Evolutionary conservation across 208 protist genomes (phyloP), one percentile per base, ranked within the genome.

Genomic region (Leishmania martiniquensis): DNA sequence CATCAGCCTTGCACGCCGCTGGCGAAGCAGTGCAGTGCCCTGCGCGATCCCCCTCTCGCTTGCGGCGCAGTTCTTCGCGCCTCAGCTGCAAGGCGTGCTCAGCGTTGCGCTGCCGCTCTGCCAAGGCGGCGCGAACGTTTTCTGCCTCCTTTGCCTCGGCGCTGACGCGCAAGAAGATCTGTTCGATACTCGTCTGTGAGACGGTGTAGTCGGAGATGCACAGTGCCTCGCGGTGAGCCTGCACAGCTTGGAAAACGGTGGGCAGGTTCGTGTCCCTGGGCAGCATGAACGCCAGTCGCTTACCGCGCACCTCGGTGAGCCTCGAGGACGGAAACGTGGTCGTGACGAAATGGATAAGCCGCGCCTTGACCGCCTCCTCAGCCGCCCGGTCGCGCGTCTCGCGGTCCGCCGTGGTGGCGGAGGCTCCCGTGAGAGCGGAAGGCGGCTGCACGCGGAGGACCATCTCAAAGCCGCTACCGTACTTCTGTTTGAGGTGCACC

Each of bases 401-500:
- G 47, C 47, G n/a, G 15, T 51, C 49, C 49, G 49, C 49, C 49
- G 49, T 9, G 49, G 49, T 52, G 49, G 49, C 12, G 49, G 49
- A 15, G 49, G 15, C 7, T 17, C 2, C 15, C 12, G 9, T 44
- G 67, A 45, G 78, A 29, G 39, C 9, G 17, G 44, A 37, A 44
- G 51, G 51, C 5, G 68, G 68, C 51, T 73, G 68, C 34, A 91
- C 74, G 37, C 87, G 86, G 12, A 92, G 22, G 17, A 52, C 77
- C 84, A 94, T 60, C 72, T 92, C 86, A 73, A 85, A 92, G 37
- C 81, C 88, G 57, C 72, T 88, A 25, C 90, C 89, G 75, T 91
- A 95, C 78, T 95, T 95, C 20, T 77, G 60, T 82, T 93, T 96
- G 51, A 99, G 85, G 55, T 97, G 87, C 71, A 91, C 82, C 47